These are phyloP conservation scores for Actinomortierella ambigua DNA, from an alignment of 371 early-diverging fungal genomes.

Conservation along the genomic window DNA sequence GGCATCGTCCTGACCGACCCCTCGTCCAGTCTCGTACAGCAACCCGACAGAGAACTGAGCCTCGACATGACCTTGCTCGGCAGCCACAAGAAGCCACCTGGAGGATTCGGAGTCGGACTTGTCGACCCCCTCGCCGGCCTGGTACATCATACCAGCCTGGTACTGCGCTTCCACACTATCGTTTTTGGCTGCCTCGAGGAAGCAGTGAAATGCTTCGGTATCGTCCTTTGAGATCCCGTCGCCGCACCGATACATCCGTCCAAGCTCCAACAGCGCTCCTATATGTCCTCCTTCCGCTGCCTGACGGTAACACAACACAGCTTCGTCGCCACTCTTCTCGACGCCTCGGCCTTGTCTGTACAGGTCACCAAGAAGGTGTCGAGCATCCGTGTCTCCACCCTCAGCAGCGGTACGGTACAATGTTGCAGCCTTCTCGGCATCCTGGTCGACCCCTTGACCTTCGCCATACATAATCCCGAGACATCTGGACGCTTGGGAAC, in stretches of 20 bases:
- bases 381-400: conserved; percentile 78
- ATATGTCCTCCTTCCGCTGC: conserved; percentile 60
- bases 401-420: conserved; percentile 78
- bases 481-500: conserved; percentile 65
- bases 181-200: conserved; percentile 29
- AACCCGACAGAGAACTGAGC: conserved; percentile 81
- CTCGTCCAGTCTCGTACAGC: conserved; percentile 80
- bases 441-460: conserved; percentile 61
- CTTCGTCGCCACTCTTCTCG: conserved; percentile 51
- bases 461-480: conserved; percentile 52
- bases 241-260: conserved; percentile 76
- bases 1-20: conserved; percentile 59
- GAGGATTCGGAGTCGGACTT: conserved; percentile 70
- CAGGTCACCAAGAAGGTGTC: conserved; percentile 71
- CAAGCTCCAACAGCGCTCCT: conserved; percentile 76
- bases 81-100: conserved; percentile 71
- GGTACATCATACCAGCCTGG: conserved; percentile 84
- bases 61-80: conserved; percentile 77
- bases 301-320: conserved; percentile 59
- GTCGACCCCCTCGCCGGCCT: conserved; percentile 80
- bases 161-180: conserved; percentile 74
- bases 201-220: conserved; percentile 69
- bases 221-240: conserved; percentile 67
- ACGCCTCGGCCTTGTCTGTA: conserved; percentile 74
- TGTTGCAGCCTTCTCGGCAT: conserved; percentile 58